Evolutionary conservation across 202 grass and related monocot genomes (phyloP).

Genomic region (Setaria viridis): DNA sequence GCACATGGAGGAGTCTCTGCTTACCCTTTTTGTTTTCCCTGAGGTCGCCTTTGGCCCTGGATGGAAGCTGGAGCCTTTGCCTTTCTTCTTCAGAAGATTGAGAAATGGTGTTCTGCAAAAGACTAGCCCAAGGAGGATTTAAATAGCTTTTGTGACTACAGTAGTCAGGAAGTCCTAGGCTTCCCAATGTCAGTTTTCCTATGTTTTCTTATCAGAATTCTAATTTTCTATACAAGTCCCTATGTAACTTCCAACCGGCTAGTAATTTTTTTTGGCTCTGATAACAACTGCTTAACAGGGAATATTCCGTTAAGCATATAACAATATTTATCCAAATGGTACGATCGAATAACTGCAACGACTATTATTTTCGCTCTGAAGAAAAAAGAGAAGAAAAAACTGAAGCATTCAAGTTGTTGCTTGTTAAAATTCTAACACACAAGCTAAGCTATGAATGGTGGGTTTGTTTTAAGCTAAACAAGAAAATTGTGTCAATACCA

Average conservation of each 20-base stretch:
- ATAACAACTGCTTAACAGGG: background rate
- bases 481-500: background rate
- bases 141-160: too few relatives aligned
- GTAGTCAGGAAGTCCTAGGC: too few relatives aligned
- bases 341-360: background rate
- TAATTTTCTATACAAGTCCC: slow-evolving; percentile 22
- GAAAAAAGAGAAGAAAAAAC: background rate
- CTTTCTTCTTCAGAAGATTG: background rate
- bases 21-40: slow-evolving; percentile 38
- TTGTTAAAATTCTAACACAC: background rate
- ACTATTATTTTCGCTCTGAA: too few relatives aligned
- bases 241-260: background rate
- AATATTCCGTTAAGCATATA: slow-evolving; percentile 21
- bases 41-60: slow-evolving; percentile 13
- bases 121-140: too few relatives aligned
- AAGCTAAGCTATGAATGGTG: background rate
- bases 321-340: background rate
- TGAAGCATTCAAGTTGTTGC: background rate
- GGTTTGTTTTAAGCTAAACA: background rate
- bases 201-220: too few relatives aligned
- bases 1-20: slow-evolving; percentile 17
- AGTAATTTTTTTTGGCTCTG: background rate
- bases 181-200: too few relatives aligned
- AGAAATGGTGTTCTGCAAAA: background rate
- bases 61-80: background rate